Percentiles rank a stretch among this genome's conserved stretches.
phyloP scores from a whole-genome alignment of 1,139 yeast species.

The Sugiyamaella paludigena region DNA sequence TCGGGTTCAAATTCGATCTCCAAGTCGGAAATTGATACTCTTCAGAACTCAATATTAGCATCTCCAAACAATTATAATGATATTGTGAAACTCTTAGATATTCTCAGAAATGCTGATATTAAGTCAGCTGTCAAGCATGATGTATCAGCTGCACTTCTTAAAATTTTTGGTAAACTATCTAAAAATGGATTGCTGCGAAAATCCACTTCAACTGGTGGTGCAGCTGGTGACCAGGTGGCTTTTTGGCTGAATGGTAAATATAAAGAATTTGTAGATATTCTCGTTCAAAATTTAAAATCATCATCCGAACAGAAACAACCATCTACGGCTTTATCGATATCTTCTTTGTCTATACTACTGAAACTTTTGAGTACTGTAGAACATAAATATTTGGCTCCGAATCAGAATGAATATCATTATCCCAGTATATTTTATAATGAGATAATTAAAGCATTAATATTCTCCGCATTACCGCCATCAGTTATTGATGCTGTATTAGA shows the following conservation, averaged over 20 bases:
- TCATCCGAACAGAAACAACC: slow-evolving; percentile 41
- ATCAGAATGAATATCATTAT: slow-evolving; percentile 54
- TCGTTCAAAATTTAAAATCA: slow-evolving; percentile 39
- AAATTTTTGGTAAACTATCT: slow-evolving; percentile 57
- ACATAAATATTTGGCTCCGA: slow-evolving; percentile 49
- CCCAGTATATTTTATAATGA: slow-evolving; percentile 56
- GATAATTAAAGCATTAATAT: slow-evolving; percentile 50
- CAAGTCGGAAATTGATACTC: slow-evolving; percentile 35
- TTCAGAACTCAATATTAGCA: slow-evolving; percentile 40
- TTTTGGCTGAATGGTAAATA: slow-evolving; percentile 64
- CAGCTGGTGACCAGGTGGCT: slow-evolving; percentile 33
- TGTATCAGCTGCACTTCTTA: slow-evolving; percentile 51
- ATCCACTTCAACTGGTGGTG: slow-evolving; percentile 36
- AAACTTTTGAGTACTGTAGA: slow-evolving; percentile 62
- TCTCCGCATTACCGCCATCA: slow-evolving; percentile 16
- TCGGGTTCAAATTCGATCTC: background rate
- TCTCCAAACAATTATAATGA: slow-evolving; percentile 54
- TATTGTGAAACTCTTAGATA: slow-evolving; percentile 46
- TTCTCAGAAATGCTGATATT: slow-evolving; percentile 38
- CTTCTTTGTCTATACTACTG: slow-evolving; percentile 55
- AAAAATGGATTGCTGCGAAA: slow-evolving; percentile 47
- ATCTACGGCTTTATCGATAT: slow-evolving; percentile 54
- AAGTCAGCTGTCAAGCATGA: slow-evolving; percentile 21
- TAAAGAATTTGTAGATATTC: slow-evolving; percentile 48
- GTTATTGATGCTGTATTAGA: slow-evolving; percentile 49